Base-by-base conservation (phyloP, 805 yeast species). In the Yarrowia sp. region DNA sequence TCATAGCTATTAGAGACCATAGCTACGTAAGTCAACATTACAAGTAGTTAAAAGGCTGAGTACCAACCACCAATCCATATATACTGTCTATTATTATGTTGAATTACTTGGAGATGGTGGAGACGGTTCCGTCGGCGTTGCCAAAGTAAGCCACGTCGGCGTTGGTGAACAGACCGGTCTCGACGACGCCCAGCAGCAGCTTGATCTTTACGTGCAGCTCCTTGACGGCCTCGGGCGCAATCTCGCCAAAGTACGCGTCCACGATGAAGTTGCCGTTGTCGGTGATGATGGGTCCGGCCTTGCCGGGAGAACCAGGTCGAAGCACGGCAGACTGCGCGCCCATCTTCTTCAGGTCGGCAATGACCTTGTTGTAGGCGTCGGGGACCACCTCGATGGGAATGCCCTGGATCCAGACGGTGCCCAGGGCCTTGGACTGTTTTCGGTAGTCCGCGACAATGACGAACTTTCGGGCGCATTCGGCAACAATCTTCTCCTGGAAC, bases 381-480 rank as follows among this genome's bases (percentile, higher is more conserved):
- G 97, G 97, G 21, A 94, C 94, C 55, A 94, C 89, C 74, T 94
- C 99, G 67, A 94, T 88, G 14, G 99, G 99, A 12, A 94, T 86
- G 64, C 98, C 98, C 70, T 88, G 85, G 36, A 75, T 81, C 99
- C 99, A 94, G 36, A 80, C 78, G 25, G 81, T 78, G 35, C 99
- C 98, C 68, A 94, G 80, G 33, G 78, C 71, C 22, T 83, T 79
- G 19, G 96, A 84, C 70, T 84, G 86, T 76, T 94, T 94, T 70
- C 97, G 80, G 72, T 84, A 87, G 74, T 94, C 99, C 1, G 98
- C 99, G 58, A 94, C 97, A 19, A 93, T 80, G 25, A 94, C 78
- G 70, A 93, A 91, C 68, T 81, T 82, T 63, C 81, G 77, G 3
- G 97, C 84, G 65, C 90, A 84, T 62, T 83, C 81, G 16, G 97